Evolutionary conservation across 2,329 filamentous ascomycete species (phyloP), one percentile per base, ranked within the genome.

Genomic region (Aureobasidium sp.): DNA sequence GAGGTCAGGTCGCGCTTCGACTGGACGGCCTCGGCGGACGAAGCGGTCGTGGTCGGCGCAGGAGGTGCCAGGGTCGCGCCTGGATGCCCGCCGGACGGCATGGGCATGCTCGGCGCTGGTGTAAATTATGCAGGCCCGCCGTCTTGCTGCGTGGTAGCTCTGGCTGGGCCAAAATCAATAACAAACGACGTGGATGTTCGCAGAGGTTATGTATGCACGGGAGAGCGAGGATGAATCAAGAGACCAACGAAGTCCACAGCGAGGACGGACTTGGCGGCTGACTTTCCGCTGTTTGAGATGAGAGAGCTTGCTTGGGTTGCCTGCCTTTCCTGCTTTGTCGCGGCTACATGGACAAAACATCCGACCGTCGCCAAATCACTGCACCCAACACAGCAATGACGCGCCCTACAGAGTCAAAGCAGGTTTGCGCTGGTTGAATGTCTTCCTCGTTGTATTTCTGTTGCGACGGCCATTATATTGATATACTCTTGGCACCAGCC

Each of bases 1-100:
- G 90, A 95, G 68, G 91, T 89, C 68, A 97, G 80, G 73, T 96
- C 91, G 73, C 90, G 86, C 78, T 89, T 95, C 67, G 86, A 90
- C 34, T 90, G 90, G 61, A 89, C 90, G 45, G 90, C 91, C 69
- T 82, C 79, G 62, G 80, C 75, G 62, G 73, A 81, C 72, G 73
- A 81, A 70, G 75, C 66, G 44, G 65, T 63, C 47, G 62, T 64
- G 54, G 58, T 63, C 62, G 66, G 68, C 45, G 67, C 64, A 64
- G 58, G 57, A 13, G 62, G 59, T 47, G 61, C 55, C 41, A 53
- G 48, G 42, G 34, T 49, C 29, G 55, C 55, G 37, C 59, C 54
- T n/a, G 59, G 41, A 54, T 72, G 71, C 59, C 67, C 70, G 66
- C 68, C 70, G 66, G 67, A 68, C 61, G 74, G 69, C 75, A 76